Evolutionary conservation across 2,329 filamentous ascomycete genomes (phyloP).

Genomic region (Paecilomyces niveus): DNA sequence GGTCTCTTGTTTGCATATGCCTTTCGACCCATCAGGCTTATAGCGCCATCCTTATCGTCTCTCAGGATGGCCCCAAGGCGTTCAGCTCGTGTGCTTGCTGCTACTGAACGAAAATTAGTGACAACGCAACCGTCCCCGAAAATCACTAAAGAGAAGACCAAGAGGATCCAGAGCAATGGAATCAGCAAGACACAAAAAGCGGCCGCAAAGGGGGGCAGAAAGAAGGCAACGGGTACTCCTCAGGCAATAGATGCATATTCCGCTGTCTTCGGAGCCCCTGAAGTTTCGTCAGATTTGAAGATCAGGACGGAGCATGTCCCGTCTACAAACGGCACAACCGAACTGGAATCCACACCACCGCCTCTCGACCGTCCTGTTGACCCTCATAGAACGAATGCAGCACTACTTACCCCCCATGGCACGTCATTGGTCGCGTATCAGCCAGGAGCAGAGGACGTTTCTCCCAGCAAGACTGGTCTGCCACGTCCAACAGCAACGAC

Average conservation of each 20-base stretch:
- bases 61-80: conserved; percentile 46
- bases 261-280: background rate
- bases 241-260: background rate
- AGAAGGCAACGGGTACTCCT: conserved; percentile 3
- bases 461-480: conserved; percentile 34
- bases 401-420: conserved; percentile 41
- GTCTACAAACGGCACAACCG: conserved; percentile 28
- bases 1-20: background rate
- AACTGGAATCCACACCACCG: conserved; percentile 39
- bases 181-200: conserved; percentile 23
- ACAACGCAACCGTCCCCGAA: conserved; percentile 14
- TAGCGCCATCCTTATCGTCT: background rate
- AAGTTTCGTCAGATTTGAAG: conserved; percentile 22
- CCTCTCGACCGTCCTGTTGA: conserved; percentile 39
- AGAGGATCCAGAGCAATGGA: conserved; percentile 17
- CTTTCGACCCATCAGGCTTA: background rate
- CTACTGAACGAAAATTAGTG: conserved; percentile 11
- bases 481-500: conserved; percentile 52
- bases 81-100: conserved; percentile 41
- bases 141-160: conserved; percentile 12
- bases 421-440: conserved; percentile 44
- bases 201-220: conserved; percentile 1
- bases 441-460: conserved; percentile 27
- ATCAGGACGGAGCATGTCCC: conserved; percentile 17
- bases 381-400: conserved; percentile 41